Conservation (phyloP, 768 basidiomycete species). For the Scleroderma citrinum region DNA sequence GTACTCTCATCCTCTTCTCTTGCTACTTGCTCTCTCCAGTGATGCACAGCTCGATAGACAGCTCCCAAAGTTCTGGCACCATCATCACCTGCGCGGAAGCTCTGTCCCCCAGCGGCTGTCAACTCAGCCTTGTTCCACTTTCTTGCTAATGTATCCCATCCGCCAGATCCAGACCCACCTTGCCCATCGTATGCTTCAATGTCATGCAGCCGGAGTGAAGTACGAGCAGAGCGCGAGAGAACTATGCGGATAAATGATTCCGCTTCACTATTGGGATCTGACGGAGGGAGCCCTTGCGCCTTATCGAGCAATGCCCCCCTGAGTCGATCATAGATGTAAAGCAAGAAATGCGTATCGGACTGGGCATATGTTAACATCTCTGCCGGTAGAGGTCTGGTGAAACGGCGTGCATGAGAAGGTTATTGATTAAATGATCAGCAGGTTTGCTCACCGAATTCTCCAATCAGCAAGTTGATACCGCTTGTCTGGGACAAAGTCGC, state of each 20-base stretch:
- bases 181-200: conserved; percentile 65
- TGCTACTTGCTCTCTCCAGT: conserved; percentile 77
- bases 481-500: conserved; percentile 88
- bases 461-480: conserved; percentile 96
- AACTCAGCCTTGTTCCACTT: conserved; percentile 76
- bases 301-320: conserved; percentile 82
- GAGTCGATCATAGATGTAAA: conserved; percentile 88
- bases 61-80: conserved; percentile 41
- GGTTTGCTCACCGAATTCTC: conserved; percentile 75
- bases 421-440: too few relatives aligned
- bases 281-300: conserved; percentile 34
- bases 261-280: conserved; percentile 15
- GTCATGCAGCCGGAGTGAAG: conserved; percentile 65
- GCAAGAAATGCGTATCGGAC: conserved; percentile 92
- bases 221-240: conserved; percentile 68
- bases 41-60: conserved; percentile 69
- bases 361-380: conserved; percentile 93
- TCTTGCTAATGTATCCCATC: conserved; percentile 72
- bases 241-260: conserved; percentile 54
- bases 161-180: conserved; percentile 57
- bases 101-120: conserved; percentile 8
- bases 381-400: conserved; percentile 61
- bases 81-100: conserved; percentile 31
- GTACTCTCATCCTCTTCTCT: conserved; percentile 84
- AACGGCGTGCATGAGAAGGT: not conserved